Percentiles rank a stretch among this genome's conserved stretches.
Evolutionary conservation across 2,329 filamentous ascomycete genomes (phyloP).

Genomic region (Paecilomyces niveus): DNA sequence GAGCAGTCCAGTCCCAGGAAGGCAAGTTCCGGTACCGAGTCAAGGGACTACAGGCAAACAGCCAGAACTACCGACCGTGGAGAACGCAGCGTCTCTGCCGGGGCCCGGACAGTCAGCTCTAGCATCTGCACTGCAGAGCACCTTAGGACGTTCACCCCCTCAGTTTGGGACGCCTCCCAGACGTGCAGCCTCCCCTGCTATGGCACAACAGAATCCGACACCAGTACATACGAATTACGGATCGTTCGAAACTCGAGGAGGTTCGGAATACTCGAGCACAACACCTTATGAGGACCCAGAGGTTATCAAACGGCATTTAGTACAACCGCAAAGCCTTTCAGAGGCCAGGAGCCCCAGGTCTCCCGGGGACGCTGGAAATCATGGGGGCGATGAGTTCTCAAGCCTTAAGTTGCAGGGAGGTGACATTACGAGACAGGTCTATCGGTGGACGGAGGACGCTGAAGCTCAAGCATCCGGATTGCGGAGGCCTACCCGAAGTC

Average conservation of each 20-base stretch:
- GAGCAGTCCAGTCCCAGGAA: constrained; percentile 22
- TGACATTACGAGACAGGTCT: constrained; percentile 90
- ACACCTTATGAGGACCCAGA: constrained; percentile 80
- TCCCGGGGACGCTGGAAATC: constrained; percentile 17
- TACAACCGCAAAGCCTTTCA: constrained; percentile 54
- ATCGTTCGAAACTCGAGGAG: constrained; percentile 62
- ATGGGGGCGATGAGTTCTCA: constrained; percentile 69
- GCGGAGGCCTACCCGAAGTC: constrained; percentile 64
- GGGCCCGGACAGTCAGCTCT: constrained; percentile 83
- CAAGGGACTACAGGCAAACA: constrained; percentile 43
- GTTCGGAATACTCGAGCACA: constrained; percentile 41
- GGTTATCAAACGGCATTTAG: constrained; percentile 81
- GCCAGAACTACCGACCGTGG: constrained; percentile 57
- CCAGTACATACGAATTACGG: constrained; percentile 68
- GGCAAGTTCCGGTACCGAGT: constrained; percentile 37
- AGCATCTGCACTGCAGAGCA: constrained; percentile 76
- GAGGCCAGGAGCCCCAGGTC: constrained; percentile 23
- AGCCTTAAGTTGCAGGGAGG: constrained; percentile 89
- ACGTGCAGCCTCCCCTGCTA: constrained; percentile 53
- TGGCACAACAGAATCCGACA: constrained; percentile 34
- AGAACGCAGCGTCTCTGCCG: constrained; percentile 51
- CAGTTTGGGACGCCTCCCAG: constrained; percentile 39
- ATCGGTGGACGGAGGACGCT: constrained; percentile 90
- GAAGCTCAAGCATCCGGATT: constrained; percentile 52
- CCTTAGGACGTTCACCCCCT: constrained; percentile 49